Evolutionary conservation across 139 green algal species (phyloP).

Genomic region (Micromonas commoda): DNA sequence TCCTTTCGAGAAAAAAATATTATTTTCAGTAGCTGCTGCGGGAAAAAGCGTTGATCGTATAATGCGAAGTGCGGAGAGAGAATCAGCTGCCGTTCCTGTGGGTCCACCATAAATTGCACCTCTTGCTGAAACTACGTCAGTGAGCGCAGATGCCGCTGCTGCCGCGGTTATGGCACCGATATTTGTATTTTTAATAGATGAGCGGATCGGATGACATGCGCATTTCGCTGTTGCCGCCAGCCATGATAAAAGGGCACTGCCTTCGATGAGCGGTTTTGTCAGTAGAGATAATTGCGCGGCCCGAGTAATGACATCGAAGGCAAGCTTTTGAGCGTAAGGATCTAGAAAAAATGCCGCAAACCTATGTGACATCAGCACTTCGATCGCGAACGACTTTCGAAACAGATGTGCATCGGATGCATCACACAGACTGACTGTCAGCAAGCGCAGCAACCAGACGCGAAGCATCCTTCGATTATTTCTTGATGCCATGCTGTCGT

Average conservation of each 20-base stretch:
- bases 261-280: background rate
- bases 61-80: background rate
- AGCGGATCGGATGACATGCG: background rate
- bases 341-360: background rate
- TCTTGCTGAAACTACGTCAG: background rate
- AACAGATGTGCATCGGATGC: background rate
- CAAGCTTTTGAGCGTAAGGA: background rate
- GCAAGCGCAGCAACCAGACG: background rate
- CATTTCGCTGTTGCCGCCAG: background rate
- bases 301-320: background rate
- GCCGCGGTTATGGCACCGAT: background rate
- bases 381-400: conserved; percentile 10
- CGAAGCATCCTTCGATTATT: background rate
- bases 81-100: conserved; percentile 8
- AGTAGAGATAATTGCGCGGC: background rate
- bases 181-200: background rate
- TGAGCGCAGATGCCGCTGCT: background rate
- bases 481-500: background rate
- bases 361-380: conserved; percentile 11
- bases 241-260: conserved; percentile 6
- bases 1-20: background rate
- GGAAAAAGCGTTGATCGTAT: background rate
- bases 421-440: background rate
- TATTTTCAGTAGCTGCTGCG: background rate
- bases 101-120: background rate